phyloP scores from a whole-genome alignment of 352 stramenopile species.

The Phytophthora constricta region DNA sequence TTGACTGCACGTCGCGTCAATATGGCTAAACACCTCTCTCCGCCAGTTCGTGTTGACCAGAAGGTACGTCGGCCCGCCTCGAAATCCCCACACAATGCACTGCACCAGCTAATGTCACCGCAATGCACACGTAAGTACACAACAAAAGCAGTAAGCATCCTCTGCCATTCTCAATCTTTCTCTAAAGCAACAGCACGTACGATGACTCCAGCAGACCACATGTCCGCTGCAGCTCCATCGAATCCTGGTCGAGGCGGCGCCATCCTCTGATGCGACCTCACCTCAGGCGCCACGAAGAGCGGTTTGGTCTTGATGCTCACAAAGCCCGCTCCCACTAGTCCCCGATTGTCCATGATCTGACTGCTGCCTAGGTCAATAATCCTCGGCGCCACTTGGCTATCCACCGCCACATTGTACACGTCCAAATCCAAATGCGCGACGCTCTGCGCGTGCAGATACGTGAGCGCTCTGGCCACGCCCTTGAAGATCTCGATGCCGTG shows the following conservation, averaged over 20 bases:
- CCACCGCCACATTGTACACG: constrained; percentile 87
- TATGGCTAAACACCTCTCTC: constrained; percentile 77
- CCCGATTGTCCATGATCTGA: constrained; percentile 78
- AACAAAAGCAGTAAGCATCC: constrained; percentile 5
- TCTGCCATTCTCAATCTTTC: neutral
- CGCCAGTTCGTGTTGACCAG: constrained; percentile 67
- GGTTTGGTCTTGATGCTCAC: constrained; percentile 88
- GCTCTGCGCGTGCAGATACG: constrained; percentile 80
- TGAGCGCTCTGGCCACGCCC: constrained; percentile 69
- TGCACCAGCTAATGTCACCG: constrained; percentile 67
- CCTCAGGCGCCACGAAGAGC: constrained; percentile 77
- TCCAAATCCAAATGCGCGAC: constrained; percentile 85
- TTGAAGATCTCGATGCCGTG: constrained; percentile 75
- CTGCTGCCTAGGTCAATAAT: constrained; percentile 86
- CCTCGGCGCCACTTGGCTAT: constrained; percentile 54
- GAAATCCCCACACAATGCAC: constrained; percentile 83
- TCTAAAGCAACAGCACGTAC: constrained; percentile 41
- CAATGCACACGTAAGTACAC: too few species aligned
- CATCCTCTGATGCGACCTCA: constrained; percentile 66
- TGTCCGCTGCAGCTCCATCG: constrained; percentile 71
- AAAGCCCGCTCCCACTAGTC: constrained; percentile 59
- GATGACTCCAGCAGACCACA: constrained; percentile 85
- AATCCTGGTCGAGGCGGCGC: constrained; percentile 70
- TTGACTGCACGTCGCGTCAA: constrained; percentile 64
- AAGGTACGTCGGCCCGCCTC: constrained; percentile 70